Conservation (phyloP, 495 filamentous ascomycete genomes). For the Aspergillus homomorphus region DNA sequence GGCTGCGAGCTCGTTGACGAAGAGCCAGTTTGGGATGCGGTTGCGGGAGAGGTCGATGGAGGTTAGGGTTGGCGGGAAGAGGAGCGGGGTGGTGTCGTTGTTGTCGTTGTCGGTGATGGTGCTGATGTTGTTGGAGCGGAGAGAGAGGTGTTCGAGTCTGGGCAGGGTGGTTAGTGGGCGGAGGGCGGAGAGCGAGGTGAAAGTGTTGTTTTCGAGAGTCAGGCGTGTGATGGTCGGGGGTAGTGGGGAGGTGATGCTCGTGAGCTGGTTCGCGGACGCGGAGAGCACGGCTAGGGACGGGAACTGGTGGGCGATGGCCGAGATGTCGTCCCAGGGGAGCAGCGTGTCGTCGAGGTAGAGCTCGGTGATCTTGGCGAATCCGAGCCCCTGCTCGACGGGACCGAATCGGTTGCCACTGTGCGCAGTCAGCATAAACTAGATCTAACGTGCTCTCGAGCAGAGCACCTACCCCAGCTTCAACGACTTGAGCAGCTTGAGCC, state of each 20-base stretch:
- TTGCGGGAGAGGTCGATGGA: slow-evolving; percentile 84
- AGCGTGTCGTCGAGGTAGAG: slow-evolving; percentile 73
- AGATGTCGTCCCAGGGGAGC: slow-evolving; percentile 62
- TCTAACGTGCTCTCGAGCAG: not conserved
- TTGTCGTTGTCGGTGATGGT: slow-evolving; percentile 16
- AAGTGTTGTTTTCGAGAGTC: slow-evolving; percentile 71
- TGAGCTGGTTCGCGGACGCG: slow-evolving; percentile 52
- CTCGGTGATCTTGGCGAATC: slow-evolving; percentile 58
- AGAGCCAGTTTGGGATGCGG: slow-evolving; percentile 62
- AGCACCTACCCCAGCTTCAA: slow-evolving; percentile 67
- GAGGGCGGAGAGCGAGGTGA: slow-evolving; percentile 59
- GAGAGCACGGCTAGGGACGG: slow-evolving; percentile 56
- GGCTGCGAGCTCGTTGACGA: slow-evolving; percentile 61
- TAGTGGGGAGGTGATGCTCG: slow-evolving; percentile 35
- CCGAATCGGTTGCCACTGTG: slow-evolving; percentile 75
- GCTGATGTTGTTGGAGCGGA: slow-evolving; percentile 44
- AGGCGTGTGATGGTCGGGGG: slow-evolving; percentile 53
- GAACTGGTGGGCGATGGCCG: slow-evolving; percentile 48
- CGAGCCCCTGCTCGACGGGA: slow-evolving; percentile 35
- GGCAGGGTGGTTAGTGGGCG: slow-evolving; percentile 54
- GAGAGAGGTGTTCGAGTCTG: slow-evolving; percentile 52
- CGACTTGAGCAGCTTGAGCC: slow-evolving; percentile 57
- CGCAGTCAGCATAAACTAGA: slow-evolving; percentile 13
- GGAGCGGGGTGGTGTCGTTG: slow-evolving; percentile 16
- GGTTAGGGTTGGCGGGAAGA: slow-evolving; percentile 42